Conservation (phyloP, 352 stramenopile genomes). For the Phytophthora idaei region DNA sequence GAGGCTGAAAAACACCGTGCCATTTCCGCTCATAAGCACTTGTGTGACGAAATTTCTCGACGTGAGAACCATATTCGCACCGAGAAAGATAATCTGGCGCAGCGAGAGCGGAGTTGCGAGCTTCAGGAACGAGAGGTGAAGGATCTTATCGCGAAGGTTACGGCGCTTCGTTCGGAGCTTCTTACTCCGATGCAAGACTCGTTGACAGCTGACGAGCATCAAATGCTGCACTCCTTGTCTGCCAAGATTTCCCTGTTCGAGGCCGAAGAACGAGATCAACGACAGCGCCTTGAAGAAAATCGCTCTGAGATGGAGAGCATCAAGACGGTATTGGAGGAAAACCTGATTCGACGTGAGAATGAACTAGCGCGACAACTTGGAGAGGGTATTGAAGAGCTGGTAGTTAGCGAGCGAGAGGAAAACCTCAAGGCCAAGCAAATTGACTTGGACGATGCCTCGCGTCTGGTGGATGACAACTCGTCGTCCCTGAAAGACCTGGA, state of each 20-base stretch:
- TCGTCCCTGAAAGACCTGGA: conserved; percentile 68
- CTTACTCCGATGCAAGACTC: conserved; percentile 79
- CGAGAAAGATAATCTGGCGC: conserved; percentile 54
- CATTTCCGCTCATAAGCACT: conserved; percentile 71
- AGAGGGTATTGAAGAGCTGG: conserved; percentile 67
- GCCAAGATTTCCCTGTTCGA: conserved; percentile 79
- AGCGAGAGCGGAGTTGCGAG: conserved; percentile 63
- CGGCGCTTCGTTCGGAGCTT: conserved; percentile 62
- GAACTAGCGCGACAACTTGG: conserved; percentile 68
- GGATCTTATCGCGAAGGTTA: conserved; percentile 58
- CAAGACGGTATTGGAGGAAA: conserved; percentile 91
- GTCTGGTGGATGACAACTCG: conserved; percentile 70
- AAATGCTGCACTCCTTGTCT: conserved; percentile 64
- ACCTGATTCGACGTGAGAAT: conserved; percentile 88
- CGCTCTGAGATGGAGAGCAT: conserved; percentile 88
- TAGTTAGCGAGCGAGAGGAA: conserved; percentile 67
- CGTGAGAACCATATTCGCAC: conserved; percentile 77
- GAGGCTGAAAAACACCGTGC: conserved; percentile 80
- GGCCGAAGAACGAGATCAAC: conserved; percentile 87
- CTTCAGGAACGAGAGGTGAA: conserved; percentile 70
- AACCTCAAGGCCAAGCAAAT: conserved; percentile 89
- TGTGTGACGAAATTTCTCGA: conserved; percentile 84
- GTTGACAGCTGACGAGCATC: conserved; percentile 59
- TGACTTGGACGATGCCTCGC: conserved; percentile 86
- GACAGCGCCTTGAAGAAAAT: conserved; percentile 86